A percentile compares a stretch with the other conserved stretches of the same genome.
phyloP scores from a whole-genome alignment of 495 filamentous ascomycete species.

The Astrothelium subdiscretum region DNA sequence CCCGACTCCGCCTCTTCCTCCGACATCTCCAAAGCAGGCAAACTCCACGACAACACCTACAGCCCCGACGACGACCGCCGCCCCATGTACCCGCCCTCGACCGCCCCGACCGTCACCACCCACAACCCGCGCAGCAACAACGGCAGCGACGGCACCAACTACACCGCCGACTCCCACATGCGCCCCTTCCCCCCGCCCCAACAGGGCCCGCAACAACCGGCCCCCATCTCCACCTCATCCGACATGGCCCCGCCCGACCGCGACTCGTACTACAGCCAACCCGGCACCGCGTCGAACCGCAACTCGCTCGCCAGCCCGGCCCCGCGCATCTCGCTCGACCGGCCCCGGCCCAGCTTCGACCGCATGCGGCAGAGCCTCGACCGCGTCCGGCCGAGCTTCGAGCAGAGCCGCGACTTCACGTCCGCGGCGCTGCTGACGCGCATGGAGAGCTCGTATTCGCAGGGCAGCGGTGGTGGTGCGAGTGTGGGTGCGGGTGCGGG shows the following conservation, averaged over 20 bases:
- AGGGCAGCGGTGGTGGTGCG: background rate
- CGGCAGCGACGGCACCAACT: conserved; percentile 88
- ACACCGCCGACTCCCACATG: conserved; percentile 48
- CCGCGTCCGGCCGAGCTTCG: conserved; percentile 63
- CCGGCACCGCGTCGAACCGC: background rate
- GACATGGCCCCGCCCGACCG: background rate
- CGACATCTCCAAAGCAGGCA: conserved; percentile 41
- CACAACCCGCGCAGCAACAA: conserved; percentile 78
- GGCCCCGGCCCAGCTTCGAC: conserved; percentile 61
- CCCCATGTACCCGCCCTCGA: conserved; percentile 84
- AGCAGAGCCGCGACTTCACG: conserved; percentile 80
- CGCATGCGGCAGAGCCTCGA: conserved; percentile 66
- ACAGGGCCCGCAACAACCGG: conserved; percentile 27
- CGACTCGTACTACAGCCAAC: background rate
- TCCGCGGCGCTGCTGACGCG: conserved; percentile 71
- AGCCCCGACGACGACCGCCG: conserved; percentile 69
- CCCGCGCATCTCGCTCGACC: conserved; percentile 23
- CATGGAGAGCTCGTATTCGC: conserved; percentile 44
- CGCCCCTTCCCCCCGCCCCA: conserved; percentile 9
- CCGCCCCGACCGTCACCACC: conserved; percentile 62
- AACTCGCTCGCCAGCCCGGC: background rate
- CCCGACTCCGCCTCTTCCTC: conserved; percentile 44
- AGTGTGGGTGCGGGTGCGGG: background rate
- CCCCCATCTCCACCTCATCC: conserved; percentile 14
- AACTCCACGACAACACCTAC: conserved; percentile 33